Conservation (phyloP, 2,329 filamentous ascomycete genomes). For the Furcasterigmium sp. region DNA sequence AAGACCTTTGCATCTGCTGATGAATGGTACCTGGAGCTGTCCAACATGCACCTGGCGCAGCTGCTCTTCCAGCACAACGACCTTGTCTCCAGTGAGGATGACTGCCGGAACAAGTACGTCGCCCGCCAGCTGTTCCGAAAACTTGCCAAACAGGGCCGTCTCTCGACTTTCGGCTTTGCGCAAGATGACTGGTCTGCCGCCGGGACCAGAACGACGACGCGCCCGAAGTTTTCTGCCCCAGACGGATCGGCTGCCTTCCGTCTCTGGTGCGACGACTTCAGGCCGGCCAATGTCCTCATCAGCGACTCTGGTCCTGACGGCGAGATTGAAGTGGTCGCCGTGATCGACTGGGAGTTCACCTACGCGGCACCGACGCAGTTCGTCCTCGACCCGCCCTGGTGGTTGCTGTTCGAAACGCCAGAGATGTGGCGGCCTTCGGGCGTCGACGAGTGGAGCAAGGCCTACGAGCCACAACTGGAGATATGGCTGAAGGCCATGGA, state of each 20-base stretch:
- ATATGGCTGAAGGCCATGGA: constrained; percentile 27
- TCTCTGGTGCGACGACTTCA: constrained; percentile 26
- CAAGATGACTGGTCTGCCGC: constrained; percentile 3
- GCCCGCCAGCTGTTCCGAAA: constrained; percentile 24
- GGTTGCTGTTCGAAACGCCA: constrained; percentile 25
- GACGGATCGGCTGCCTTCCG: constrained; percentile 8
- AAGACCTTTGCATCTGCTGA: constrained; percentile 7
- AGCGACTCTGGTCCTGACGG: constrained; percentile 9
- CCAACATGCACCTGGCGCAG: constrained; percentile 29
- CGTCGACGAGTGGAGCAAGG: constrained; percentile 20
- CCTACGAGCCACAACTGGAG: constrained; percentile 24
- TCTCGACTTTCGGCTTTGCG: constrained; percentile 6
- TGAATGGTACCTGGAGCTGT: constrained; percentile 28
- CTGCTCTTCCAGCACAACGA: constrained; percentile 31
- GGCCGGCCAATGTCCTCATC: constrained; percentile 25
- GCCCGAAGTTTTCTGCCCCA: not conserved
- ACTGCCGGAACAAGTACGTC: constrained; percentile 24
- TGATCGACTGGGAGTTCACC: constrained; percentile 36
- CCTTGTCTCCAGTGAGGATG: constrained; percentile 20
- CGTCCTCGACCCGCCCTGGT: constrained; percentile 28
- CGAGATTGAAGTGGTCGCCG: constrained; percentile 19
- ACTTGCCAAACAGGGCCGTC: constrained; percentile 12
- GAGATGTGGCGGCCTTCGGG: constrained; percentile 24
- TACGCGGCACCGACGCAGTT: constrained; percentile 28
- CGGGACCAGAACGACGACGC: constrained; percentile 7